Base-by-base conservation (phyloP, 352 stramenopile genomes). In the Aphanomyces astaci region DNA sequence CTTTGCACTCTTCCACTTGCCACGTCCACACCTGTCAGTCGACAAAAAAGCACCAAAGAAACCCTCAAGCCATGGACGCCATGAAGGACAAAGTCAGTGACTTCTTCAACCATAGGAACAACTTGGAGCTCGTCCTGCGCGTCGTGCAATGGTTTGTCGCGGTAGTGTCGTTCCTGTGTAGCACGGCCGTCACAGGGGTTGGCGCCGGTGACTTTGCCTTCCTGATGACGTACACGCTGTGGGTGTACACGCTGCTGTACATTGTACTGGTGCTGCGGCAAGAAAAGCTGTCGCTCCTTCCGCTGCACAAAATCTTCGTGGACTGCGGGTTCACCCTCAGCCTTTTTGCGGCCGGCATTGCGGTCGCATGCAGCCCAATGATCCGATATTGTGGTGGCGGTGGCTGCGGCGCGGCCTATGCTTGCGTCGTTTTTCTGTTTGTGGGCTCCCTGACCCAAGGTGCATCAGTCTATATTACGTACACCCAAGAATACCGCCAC, bases 391-490 rank as follows among this genome's bases (percentile, higher is more conserved):
- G 62, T 33, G 11, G 2, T 31, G 15, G 17, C 11, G 22, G 39
- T 24, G 56, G 33, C 27, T 68, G 62, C 27, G 45, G 28, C 19
- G 62, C 17, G 9, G 62, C 62, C 11, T 68, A 68, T 59, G 62
- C 62, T 2, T 68, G 62, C 30, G 43, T 51, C 22, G 48, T 68
- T 7, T 68, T 68, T 24, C 51, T 68, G 17, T 68, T 68, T 28
- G 62, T 62, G 2, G 62, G 62, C 19, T 15, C 62, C 11, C 25
- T 59, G 4, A 59, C 40, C 32, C 62, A 68, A 45, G 62, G 43
- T 25, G 46, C 62, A 24, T 57, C 62, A 10, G 62, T 68, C 48
- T 68, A 46, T 24, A 24, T 68, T 10, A 48, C 43, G 36, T 68
- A 59, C 28, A 68, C 33, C 30, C 48, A 68, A 28, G 43, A 53